These are phyloP conservation scores for Uronychia binucleata DNA, from an alignment of 73 alveolate genomes.

Conservation along the genomic window DNA sequence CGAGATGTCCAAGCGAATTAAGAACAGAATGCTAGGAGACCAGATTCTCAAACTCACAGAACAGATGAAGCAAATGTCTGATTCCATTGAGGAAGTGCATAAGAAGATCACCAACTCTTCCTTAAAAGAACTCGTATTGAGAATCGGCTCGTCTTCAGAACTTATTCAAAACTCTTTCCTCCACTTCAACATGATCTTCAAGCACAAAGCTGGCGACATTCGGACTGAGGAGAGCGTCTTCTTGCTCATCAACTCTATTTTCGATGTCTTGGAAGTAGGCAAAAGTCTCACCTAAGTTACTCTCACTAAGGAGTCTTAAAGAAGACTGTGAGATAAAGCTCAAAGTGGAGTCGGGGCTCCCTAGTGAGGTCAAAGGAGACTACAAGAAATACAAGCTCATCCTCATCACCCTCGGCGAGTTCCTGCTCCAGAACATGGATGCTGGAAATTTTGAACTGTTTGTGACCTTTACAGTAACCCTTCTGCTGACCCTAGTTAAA, in stretches of 20 bases:
- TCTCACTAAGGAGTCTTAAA: not conserved
- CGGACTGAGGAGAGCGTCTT: not conserved
- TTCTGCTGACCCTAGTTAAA: not conserved
- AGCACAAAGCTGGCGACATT: not conserved
- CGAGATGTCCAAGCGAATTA: not conserved
- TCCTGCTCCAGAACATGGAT: not conserved
- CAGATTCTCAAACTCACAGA: not conserved
- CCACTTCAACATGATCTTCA: not conserved
- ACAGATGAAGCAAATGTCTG: not conserved
- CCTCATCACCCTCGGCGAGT: not conserved
- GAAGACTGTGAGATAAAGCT: not conserved
- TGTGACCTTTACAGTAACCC: not conserved
- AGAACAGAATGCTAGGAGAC: not conserved
- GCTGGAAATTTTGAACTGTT: not conserved
- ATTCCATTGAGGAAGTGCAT: not conserved
- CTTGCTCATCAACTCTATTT: not conserved
- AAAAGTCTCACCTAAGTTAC: not conserved
- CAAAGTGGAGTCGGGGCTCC: not conserved
- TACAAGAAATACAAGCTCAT: not conserved
- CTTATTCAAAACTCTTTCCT: not conserved
- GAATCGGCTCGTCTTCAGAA: not conserved
- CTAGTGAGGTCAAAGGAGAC: not conserved
- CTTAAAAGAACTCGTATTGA: not conserved
- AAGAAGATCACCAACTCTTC: not conserved
- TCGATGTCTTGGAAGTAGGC: not conserved